A percentile compares a stretch with the other conserved stretches of the same genome.
These are phyloP conservation scores for Tetracladium marchalianum DNA, from an alignment of 495 filamentous ascomycete species.

Conservation along the genomic window DNA sequence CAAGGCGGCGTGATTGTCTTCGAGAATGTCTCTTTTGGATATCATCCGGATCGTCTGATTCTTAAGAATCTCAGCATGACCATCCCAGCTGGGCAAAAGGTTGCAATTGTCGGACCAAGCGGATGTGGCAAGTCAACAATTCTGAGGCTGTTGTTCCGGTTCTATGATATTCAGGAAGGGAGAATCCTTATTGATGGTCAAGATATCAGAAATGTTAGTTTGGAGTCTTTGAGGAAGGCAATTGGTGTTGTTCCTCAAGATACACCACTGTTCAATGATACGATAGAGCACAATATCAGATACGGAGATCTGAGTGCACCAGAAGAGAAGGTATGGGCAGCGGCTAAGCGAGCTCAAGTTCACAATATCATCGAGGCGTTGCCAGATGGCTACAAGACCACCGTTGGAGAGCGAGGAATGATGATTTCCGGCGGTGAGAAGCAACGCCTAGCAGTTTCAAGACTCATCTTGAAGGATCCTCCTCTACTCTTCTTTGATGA, in stretches of 20 bases:
- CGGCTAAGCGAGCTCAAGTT: conserved; percentile 72
- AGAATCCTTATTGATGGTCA: conserved; percentile 89
- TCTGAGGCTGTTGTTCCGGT: conserved; percentile 82
- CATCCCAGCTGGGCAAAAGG: conserved; percentile 91
- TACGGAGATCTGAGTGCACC: conserved; percentile 84
- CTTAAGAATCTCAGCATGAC: conserved; percentile 74
- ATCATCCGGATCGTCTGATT: conserved; percentile 79
- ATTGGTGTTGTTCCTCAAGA: conserved; percentile 98
- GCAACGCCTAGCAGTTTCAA: conserved; percentile 79
- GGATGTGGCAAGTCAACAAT: conserved; percentile 96
- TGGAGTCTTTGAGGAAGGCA: conserved; percentile 71
- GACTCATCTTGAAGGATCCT: conserved; percentile 85
- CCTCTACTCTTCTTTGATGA: conserved; percentile 94
- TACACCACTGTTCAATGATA: conserved; percentile 93
- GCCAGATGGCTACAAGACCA: conserved; percentile 82
- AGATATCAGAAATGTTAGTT: conserved; percentile 71
- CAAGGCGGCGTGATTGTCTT: conserved; percentile 84
- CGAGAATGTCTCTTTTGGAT: conserved; percentile 92
- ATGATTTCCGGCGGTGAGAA: conserved; percentile 99
- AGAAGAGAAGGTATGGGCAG: conserved; percentile 59
- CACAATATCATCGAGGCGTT: conserved; percentile 69
- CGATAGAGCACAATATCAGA: conserved; percentile 87
- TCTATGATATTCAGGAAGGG: conserved; percentile 82
- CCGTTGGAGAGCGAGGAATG: conserved; percentile 91
- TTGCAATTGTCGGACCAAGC: conserved; percentile 89